Evolutionary conservation across 148 eudicot genomes (phyloP).

Genomic region (Rhododendron ferrugineum): DNA sequence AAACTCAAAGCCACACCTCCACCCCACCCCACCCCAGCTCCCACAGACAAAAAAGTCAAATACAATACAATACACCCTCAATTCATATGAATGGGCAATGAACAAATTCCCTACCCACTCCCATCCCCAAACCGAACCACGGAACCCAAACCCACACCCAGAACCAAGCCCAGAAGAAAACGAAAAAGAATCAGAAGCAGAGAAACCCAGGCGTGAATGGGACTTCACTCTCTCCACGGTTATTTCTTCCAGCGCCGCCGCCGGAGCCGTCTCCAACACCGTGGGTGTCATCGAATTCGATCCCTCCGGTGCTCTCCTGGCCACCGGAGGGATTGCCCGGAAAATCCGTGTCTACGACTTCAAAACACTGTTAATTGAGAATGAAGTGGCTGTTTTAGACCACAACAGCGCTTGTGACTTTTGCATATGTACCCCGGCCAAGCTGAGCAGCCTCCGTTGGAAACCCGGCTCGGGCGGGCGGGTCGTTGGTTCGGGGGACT

Average conservation of each 20-base stretch:
- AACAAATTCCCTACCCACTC: conserved; percentile 23
- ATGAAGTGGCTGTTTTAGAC: conserved; percentile 5
- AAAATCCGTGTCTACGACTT: conserved; percentile 31
- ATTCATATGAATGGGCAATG: conserved; percentile 44
- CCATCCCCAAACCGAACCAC: conserved; percentile 6
- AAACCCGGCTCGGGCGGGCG: conserved; percentile 33
- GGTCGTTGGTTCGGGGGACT: conserved; percentile 43
- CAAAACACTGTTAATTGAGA: background rate
- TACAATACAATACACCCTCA: background rate
- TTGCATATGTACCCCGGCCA: conserved; percentile 44
- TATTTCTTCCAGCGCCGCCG: conserved; percentile 18
- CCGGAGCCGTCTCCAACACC: conserved; percentile 23
- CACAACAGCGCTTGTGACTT: conserved; percentile 27
- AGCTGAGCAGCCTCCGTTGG: conserved; percentile 48
- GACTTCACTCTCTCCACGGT: conserved; percentile 35
- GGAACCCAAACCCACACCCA: conserved; percentile 6
- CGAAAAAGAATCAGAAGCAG: conserved; percentile 6
- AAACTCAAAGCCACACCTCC: background rate
- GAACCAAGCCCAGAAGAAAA: background rate
- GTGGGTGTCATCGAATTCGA: conserved; percentile 41
- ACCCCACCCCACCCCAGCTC: background rate
- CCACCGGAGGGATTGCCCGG: conserved; percentile 46
- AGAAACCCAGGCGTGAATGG: conserved; percentile 35
- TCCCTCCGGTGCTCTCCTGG: conserved; percentile 22
- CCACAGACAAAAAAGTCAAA: background rate